Percentiles rank a stretch among this genome's conserved stretches.
Evolutionary conservation across 306 rosid species (phyloP).

Genomic region (Acmispon strigosus): DNA sequence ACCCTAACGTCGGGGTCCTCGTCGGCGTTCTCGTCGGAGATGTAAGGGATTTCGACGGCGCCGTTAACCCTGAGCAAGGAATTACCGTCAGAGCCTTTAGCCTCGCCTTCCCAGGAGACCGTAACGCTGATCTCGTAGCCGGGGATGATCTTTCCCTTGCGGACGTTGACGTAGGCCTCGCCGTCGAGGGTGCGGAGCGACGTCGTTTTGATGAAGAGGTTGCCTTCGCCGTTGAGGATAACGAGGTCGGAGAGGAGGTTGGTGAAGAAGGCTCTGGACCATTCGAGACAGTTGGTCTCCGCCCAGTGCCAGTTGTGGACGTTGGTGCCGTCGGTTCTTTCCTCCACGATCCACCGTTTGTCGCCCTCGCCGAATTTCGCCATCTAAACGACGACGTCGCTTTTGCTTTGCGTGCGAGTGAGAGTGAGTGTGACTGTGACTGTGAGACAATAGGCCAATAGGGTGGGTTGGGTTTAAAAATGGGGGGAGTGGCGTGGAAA

Average conservation of each 20-base stretch:
- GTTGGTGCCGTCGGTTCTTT: slow-evolving; percentile 85
- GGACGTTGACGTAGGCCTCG: slow-evolving; percentile 85
- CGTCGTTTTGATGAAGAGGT: slow-evolving; percentile 48
- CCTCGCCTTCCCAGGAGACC: slow-evolving; percentile 81
- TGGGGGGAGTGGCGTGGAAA: too few species aligned
- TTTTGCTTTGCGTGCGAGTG: background rate
- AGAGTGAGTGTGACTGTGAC: too few species aligned
- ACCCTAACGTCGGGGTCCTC: slow-evolving; percentile 89
- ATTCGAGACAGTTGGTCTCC: slow-evolving; percentile 82
- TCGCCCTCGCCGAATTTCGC: slow-evolving; percentile 93
- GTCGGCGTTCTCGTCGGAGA: slow-evolving; percentile 89
- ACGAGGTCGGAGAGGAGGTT: slow-evolving; percentile 57
- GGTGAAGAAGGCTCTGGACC: slow-evolving; percentile 63
- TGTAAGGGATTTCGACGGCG: slow-evolving; percentile 74
- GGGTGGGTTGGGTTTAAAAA: background rate
- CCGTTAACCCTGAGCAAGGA: slow-evolving; percentile 73
- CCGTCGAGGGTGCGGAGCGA: slow-evolving; percentile 59
- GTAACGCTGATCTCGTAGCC: slow-evolving; percentile 79
- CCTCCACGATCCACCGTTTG: slow-evolving; percentile 97
- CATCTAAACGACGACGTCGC: slow-evolving; percentile 19
- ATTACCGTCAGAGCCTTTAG: slow-evolving; percentile 46
- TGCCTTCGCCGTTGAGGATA: slow-evolving; percentile 63
- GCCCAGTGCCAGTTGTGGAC: slow-evolving; percentile 99
- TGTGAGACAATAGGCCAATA: background rate
- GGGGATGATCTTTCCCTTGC: slow-evolving; percentile 90